Base-by-base conservation (phyloP, 768 basidiomycete genomes). In the Boletus sensibilis region DNA sequence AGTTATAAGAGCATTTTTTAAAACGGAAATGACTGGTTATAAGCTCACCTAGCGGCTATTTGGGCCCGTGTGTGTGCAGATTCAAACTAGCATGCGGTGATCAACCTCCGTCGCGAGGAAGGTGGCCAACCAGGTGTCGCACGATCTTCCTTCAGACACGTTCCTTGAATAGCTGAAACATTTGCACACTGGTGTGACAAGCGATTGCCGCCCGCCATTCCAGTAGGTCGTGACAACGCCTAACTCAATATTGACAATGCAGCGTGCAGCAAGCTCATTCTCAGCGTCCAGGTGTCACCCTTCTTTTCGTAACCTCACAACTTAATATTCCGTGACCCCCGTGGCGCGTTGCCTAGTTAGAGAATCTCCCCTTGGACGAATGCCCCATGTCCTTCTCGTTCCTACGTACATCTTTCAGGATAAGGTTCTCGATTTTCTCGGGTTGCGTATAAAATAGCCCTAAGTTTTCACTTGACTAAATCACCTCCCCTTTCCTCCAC, bases 361-460 rank as follows among this genome's bases (percentile, higher is more conserved):
- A 43, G 41, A 46, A 33, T 16, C 45, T 9, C 10, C 20, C 9
- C 25, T 2, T 1, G 27, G 33, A 42, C 14, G 49, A 51, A 31
- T 18, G 41, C 43, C 25, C 3, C 41, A 34, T 56, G 42, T n/a
- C 52, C 16, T 42, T 31, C 38, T 33, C 45, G 25, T 33, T 52
- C 43, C 55, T 51, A 52, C 14, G 41, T 23, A 20, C 41, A 40
- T 34, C 31, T 37, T 45, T 42, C 34, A 12, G 21, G 34, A 23
- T 14, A 34, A 33, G 42, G 38, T 64, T 57, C 37, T 47, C 20
- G 8, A 33, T 1, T 14, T 21, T 43, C 40, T 53, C 18, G 42
- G 45, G 46, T 14, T 14, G 51, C 43, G 29, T 60, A 68, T 68
- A 70, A 70, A 68, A 51, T 1, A 39, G 37, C 5, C n/a, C 42